Conservation (phyloP, 1,284 basidiomycete species). For the Marasmius fiardii region DNA sequence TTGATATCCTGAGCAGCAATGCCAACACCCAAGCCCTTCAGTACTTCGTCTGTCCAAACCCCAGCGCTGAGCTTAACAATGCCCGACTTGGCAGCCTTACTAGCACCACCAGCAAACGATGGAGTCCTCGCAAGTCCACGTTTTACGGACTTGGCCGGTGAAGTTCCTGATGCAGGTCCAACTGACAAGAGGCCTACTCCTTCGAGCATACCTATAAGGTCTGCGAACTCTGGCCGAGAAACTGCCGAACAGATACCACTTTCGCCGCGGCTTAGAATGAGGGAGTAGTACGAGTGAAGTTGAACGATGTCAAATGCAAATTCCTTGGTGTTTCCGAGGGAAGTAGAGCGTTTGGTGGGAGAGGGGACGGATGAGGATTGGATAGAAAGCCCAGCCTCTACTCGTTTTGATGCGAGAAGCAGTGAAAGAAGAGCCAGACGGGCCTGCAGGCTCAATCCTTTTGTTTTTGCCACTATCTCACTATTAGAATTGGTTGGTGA, state of each 20-base stretch:
- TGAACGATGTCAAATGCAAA: constrained; percentile 51
- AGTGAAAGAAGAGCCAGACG: constrained; percentile 64
- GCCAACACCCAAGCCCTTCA: constrained; percentile 58
- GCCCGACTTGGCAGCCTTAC: constrained; percentile 35
- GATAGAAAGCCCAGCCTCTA: constrained; percentile 53
- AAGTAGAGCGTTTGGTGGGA: constrained; percentile 51
- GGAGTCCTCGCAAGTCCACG: constrained; percentile 50
- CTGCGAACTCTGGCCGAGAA: constrained; percentile 71
- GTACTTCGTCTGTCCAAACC: constrained; percentile 60
- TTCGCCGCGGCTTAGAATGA: constrained; percentile 54
- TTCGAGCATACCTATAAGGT: constrained; percentile 68
- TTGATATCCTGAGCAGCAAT: constrained; percentile 40
- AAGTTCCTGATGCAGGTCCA: constrained; percentile 32
- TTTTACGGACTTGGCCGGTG: constrained; percentile 35
- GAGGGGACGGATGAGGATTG: constrained; percentile 31
- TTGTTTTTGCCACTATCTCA: constrained; percentile 62
- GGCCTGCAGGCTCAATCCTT: constrained; percentile 65
- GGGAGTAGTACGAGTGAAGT: constrained; percentile 61
- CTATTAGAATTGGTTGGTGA: constrained; percentile 39
- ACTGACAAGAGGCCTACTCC: constrained; percentile 61
- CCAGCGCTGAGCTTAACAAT: constrained; percentile 55
- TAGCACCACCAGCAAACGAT: constrained; percentile 49
- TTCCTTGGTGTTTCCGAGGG: constrained; percentile 20
- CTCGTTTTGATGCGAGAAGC: constrained; percentile 60
- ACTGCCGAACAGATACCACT: constrained; percentile 56